Evolutionary conservation across 768 basidiomycete genomes (phyloP).

Genomic region (Tephrocybe sp.): DNA sequence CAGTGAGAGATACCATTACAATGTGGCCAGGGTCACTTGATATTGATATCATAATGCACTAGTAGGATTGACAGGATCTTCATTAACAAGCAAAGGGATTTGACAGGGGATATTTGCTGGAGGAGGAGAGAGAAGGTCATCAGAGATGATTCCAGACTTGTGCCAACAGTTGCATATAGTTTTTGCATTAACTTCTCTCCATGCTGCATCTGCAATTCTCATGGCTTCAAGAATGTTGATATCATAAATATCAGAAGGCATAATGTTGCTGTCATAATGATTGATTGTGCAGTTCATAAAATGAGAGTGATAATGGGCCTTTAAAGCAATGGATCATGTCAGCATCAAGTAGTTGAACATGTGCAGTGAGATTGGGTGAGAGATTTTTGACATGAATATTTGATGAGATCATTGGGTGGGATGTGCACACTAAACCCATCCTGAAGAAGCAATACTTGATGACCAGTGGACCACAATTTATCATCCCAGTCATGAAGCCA

Average conservation of each 20-base stretch:
- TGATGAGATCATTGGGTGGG: neutral
- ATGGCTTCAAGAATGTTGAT: constrained; percentile 33
- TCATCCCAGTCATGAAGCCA: too few species aligned
- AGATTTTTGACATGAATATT: constrained; percentile 14
- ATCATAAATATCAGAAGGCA: constrained; percentile 27
- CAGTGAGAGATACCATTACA: too few species aligned
- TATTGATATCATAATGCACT: too few species aligned
- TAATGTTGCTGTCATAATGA: constrained; percentile 23
- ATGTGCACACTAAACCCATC: neutral
- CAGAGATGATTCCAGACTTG: constrained; percentile 25
- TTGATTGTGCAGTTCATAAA: constrained; percentile 23
- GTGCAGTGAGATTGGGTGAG: constrained; percentile 26
- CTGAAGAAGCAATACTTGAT: constrained; percentile 1
- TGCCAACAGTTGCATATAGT: constrained; percentile 32
- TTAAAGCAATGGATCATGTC: constrained; percentile 3
- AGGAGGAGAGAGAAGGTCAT: constrained; percentile 12
- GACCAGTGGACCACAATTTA: too few species aligned
- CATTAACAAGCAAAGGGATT: too few species aligned
- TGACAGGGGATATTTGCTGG: too few species aligned
- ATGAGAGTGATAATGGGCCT: neutral
- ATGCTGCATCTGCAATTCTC: constrained; percentile 23
- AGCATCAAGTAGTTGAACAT: constrained; percentile 20
- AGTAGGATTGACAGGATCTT: too few species aligned
- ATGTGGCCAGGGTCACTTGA: too few species aligned
- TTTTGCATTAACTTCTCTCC: constrained; percentile 11